Evolutionary conservation across 2,329 filamentous ascomycete species (phyloP).

Genomic region (Plenodomus biglobosus): DNA sequence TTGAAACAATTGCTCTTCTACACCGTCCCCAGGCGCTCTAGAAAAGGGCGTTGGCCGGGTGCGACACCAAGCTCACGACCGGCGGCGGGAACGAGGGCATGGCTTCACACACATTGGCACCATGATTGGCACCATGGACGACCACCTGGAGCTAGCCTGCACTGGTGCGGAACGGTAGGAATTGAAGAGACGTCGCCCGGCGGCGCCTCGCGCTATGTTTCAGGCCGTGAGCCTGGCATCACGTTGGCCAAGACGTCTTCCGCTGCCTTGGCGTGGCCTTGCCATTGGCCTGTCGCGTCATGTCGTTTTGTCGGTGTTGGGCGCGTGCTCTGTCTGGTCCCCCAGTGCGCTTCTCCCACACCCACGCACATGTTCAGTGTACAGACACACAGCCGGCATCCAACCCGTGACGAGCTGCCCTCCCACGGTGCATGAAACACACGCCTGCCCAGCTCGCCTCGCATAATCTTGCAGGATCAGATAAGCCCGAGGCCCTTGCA

Average conservation of each 20-base stretch:
- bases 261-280: conserved; percentile 12
- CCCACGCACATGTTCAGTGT: neutral
- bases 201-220: conserved; percentile 30
- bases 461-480: conserved; percentile 15
- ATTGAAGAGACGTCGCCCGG: conserved; percentile 21
- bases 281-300: conserved; percentile 20
- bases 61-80: neutral
- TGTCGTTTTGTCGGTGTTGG: conserved; percentile 4
- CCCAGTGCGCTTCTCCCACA: too few relatives aligned
- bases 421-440: conserved; percentile 30
- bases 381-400: conserved; percentile 5
- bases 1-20: conserved; percentile 14
- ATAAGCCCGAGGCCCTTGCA: conserved; percentile 5
- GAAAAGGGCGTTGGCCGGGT: conserved; percentile 4
- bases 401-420: neutral
- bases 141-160: too few relatives aligned
- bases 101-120: too few relatives aligned
- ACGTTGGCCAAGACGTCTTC: neutral
- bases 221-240: conserved; percentile 6
- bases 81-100: neutral
- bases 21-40: too few relatives aligned
- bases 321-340: conserved; percentile 8
- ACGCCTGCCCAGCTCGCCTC: conserved; percentile 2
- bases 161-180: conserved; percentile 7
- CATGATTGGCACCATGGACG: too few relatives aligned